These are phyloP conservation scores for Metschnikowia santaceciliae DNA, from an alignment of 805 yeast species.

Conservation along the genomic window DNA sequence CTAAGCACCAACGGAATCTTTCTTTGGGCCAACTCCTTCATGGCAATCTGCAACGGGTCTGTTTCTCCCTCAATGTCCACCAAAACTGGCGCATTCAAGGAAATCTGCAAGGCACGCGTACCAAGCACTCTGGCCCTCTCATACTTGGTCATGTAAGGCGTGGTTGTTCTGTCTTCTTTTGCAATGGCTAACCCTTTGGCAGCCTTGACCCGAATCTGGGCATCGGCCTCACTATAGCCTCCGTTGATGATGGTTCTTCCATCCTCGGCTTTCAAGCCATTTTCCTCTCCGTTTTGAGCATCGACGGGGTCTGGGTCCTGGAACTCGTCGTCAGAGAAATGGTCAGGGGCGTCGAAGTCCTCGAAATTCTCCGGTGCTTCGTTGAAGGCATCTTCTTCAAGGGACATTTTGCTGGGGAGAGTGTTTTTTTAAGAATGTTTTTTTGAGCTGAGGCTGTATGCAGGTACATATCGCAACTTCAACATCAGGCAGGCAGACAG, in stretches of 20 bases:
- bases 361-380: slow-evolving; percentile 67
- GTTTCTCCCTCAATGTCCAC: slow-evolving; percentile 99
- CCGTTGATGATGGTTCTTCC: slow-evolving; percentile 73
- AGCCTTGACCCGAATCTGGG: slow-evolving; percentile 51
- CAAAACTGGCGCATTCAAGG: slow-evolving; percentile 97
- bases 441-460: slow-evolving; percentile 2
- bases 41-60: slow-evolving; percentile 95
- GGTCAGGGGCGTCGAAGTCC: slow-evolving; percentile 79
- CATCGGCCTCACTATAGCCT: slow-evolving; percentile 59
- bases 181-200: slow-evolving; percentile 82
- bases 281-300: slow-evolving; percentile 26
- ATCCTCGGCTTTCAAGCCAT: slow-evolving; percentile 55
- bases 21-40: slow-evolving; percentile 92
- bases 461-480: background rate
- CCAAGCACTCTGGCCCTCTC: slow-evolving; percentile 98
- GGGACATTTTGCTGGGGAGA: slow-evolving; percentile 30
- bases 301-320: slow-evolving; percentile 30
- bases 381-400: slow-evolving; percentile 53
- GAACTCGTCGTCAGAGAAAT: slow-evolving; percentile 70
- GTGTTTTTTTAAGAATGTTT: slow-evolving; percentile 4
- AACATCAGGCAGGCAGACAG: too few relatives aligned
- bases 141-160: slow-evolving; percentile 98
- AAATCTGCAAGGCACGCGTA: slow-evolving; percentile 94
- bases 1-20: slow-evolving; percentile 94
- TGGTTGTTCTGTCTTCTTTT: slow-evolving; percentile 83